These are phyloP conservation scores for Coniella vitis DNA, from an alignment of 2,329 filamentous ascomycete species.

Conservation along the genomic window DNA sequence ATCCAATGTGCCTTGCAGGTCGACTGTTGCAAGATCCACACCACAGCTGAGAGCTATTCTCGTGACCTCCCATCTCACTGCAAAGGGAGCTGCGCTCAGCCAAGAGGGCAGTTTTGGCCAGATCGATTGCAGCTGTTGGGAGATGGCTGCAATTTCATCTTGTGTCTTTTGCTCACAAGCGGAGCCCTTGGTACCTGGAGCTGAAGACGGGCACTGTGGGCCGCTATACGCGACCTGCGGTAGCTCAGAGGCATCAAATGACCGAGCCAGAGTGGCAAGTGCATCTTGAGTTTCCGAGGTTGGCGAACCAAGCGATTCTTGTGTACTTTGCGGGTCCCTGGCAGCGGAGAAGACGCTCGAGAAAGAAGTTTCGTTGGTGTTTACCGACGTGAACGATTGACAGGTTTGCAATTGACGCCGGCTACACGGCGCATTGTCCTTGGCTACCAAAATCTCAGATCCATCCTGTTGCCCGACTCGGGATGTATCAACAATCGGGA, in stretches of 20 bases:
- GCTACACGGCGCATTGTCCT: background rate
- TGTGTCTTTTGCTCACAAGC: background rate
- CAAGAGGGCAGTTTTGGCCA: slow-evolving; percentile 25
- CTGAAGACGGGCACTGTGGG: background rate
- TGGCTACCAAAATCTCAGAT: no score
- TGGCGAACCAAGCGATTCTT: slow-evolving; percentile 20
- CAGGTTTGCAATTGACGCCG: slow-evolving; percentile 13
- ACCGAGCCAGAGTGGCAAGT: background rate
- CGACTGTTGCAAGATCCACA: slow-evolving; percentile 30
- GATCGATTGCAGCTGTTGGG: background rate
- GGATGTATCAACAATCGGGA: no score
- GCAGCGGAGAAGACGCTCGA: slow-evolving; percentile 28
- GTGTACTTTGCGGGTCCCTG: slow-evolving; percentile 26
- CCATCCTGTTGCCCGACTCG: no score
- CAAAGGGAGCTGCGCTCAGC: slow-evolving; percentile 38
- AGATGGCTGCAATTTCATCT: background rate
- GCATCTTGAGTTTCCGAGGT: background rate
- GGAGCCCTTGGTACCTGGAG: background rate
- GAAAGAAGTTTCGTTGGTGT: slow-evolving; percentile 27
- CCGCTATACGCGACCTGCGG: background rate
- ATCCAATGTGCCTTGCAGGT: slow-evolving; percentile 29
- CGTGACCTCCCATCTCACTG: slow-evolving; percentile 46
- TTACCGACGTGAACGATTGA: slow-evolving; percentile 24
- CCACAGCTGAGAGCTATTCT: slow-evolving; percentile 40
- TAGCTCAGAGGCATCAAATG: background rate